Evolutionary conservation across 1,284 basidiomycete genomes (phyloP).

Genomic region (Ganoderma meredithae): DNA sequence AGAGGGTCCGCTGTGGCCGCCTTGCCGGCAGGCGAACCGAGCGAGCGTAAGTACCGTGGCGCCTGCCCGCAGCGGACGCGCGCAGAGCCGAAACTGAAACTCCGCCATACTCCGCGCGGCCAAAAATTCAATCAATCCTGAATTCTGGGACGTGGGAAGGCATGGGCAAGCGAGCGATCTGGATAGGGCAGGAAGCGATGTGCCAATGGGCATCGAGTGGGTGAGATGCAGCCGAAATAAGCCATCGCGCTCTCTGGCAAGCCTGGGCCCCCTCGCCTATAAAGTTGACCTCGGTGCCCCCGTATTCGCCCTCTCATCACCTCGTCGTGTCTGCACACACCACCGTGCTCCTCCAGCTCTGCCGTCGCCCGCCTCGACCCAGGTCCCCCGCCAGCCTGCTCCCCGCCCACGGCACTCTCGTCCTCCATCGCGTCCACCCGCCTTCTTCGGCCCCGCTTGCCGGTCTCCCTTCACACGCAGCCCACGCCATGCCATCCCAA

Average conservation of each 20-base stretch:
- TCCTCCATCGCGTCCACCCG: conserved; percentile 2
- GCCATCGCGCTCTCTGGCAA: conserved; percentile 27
- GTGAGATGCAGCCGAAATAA: conserved; percentile 36
- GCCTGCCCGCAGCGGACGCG: conserved; percentile 21
- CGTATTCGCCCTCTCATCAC: conserved; percentile 25
- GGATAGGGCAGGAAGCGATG: conserved; percentile 26
- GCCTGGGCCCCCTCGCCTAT: conserved; percentile 38
- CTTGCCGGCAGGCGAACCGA: conserved; percentile 13
- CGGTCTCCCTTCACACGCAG: conserved; percentile 20
- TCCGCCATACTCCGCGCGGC: conserved; percentile 28
- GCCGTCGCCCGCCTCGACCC: conserved; percentile 3
- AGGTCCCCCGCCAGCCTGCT: background rate
- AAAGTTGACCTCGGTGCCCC: conserved; percentile 35
- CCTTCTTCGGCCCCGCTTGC: conserved; percentile 26
- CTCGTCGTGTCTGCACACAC: conserved; percentile 12
- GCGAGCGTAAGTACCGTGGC: conserved; percentile 17
- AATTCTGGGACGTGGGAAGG: conserved; percentile 15
- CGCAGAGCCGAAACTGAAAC: conserved; percentile 19
- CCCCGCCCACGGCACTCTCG: conserved; percentile 9
- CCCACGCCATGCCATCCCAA: conserved; percentile 36
- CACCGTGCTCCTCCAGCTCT: conserved; percentile 5
- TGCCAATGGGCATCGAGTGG: conserved; percentile 26
- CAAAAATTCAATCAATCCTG: background rate
- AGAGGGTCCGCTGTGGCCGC: conserved; percentile 16
- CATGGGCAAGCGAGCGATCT: conserved; percentile 19